phyloP scores from a whole-genome alignment of 2,329 filamentous ascomycete species.

The Bipolaris bicolor region DNA sequence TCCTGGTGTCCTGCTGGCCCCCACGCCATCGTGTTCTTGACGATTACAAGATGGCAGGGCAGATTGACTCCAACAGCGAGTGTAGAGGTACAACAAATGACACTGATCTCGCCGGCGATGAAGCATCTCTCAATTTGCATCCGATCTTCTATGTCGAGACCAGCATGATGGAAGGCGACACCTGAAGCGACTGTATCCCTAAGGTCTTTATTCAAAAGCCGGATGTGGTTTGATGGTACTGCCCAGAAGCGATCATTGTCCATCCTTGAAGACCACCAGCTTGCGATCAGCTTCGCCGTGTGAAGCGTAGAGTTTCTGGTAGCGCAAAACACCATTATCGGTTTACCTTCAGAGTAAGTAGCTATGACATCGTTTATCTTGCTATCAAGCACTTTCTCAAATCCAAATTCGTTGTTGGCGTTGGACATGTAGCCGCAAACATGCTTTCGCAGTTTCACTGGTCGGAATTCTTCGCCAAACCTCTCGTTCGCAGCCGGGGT shows the following conservation, averaged over 20 bases:
- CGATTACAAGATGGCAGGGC: constrained; percentile 80
- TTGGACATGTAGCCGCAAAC: constrained; percentile 72
- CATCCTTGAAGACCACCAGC: constrained; percentile 65
- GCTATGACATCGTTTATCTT: constrained; percentile 70
- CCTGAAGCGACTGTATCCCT: constrained; percentile 62
- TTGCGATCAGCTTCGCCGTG: constrained; percentile 71
- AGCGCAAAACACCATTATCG: constrained; percentile 83
- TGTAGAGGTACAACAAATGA: constrained; percentile 88
- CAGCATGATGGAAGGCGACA: constrained; percentile 84
- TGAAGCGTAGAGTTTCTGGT: constrained; percentile 72
- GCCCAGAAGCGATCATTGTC: constrained; percentile 67
- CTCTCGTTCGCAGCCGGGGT: constrained; percentile 70
- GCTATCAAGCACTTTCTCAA: constrained; percentile 71
- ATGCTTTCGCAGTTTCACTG: constrained; percentile 76
- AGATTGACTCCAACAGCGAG: constrained; percentile 83
- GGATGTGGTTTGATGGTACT: constrained; percentile 58
- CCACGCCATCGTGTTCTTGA: constrained; percentile 76
- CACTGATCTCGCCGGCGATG: constrained; percentile 71
- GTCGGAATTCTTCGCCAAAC: constrained; percentile 81
- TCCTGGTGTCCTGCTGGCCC: constrained; percentile 65
- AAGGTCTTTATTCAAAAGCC: constrained; percentile 65
- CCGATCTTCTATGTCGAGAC: constrained; percentile 70
- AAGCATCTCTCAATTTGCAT: constrained; percentile 70
- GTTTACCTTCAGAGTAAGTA: constrained; percentile 72
- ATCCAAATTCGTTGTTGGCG: constrained; percentile 72